Evolutionary conservation across 2,329 filamentous ascomycete genomes (phyloP).

Genomic region (Ophiostoma ulmi): DNA sequence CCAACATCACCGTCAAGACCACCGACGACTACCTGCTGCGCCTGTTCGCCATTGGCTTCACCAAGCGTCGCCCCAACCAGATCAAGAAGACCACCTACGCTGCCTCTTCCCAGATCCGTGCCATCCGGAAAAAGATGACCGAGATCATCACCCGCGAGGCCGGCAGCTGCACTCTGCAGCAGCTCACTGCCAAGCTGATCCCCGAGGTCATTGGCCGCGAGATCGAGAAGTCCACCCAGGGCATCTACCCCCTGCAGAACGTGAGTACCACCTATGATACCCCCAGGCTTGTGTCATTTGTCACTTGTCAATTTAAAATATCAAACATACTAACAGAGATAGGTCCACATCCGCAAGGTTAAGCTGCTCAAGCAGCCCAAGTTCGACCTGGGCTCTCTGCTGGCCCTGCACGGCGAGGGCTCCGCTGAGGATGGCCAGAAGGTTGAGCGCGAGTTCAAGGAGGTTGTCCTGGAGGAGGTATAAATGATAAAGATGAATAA

Average conservation of each 20-base stretch:
- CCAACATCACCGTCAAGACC: conserved; percentile 99
- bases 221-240: conserved; percentile 99
- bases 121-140: conserved; percentile 99
- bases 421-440: conserved; percentile 96
- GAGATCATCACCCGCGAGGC: conserved; percentile 99
- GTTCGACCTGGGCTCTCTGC: conserved; percentile 95
- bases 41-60: conserved; percentile 98
- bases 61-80: conserved; percentile 98
- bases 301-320: too few relatives aligned
- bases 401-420: conserved; percentile 96
- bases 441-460: conserved; percentile 99
- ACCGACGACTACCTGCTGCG: conserved; percentile 99
- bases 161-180: conserved; percentile 84
- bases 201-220: conserved; percentile 98
- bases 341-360: conserved; percentile 99
- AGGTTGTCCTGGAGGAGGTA: conserved; percentile 88
- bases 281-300: too few relatives aligned
- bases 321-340: conserved; percentile 23
- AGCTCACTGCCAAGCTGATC: conserved; percentile 98
- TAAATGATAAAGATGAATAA: conserved; percentile 48
- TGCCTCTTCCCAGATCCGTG: conserved; percentile 90
- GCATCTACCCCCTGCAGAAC: conserved; percentile 99
- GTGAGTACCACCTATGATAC: conserved; percentile 46
- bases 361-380: conserved; percentile 98
- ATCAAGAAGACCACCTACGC: conserved; percentile 99